Evolutionary conservation across 306 rosid species (phyloP).

Genomic region (Ceratonia siliqua): DNA sequence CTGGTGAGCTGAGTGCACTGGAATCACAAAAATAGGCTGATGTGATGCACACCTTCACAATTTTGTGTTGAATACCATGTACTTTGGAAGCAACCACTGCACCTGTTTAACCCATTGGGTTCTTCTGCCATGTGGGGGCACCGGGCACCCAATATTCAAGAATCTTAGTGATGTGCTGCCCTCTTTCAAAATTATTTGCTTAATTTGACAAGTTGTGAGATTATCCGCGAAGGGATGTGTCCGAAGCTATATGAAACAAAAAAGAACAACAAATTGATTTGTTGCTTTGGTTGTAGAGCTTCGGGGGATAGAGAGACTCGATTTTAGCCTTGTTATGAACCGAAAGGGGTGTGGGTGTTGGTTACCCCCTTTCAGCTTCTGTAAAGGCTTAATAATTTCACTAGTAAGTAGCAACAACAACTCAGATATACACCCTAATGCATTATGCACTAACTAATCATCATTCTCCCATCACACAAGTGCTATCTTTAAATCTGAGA

Average conservation of each 20-base stretch:
- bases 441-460: too few species aligned
- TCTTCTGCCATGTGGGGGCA: not conserved
- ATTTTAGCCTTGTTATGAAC: not conserved
- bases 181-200: not conserved
- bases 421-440: too few species aligned
- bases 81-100: not conserved
- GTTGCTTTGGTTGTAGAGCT: not conserved
- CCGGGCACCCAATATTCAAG: not conserved
- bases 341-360: not conserved
- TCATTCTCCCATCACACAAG: too few species aligned
- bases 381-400: not conserved
- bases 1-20: not conserved
- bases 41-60: not conserved
- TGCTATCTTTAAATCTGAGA: too few species aligned
- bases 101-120: not conserved
- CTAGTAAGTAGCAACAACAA: too few species aligned
- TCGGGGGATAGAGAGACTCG: not conserved
- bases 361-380: not conserved
- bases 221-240: not conserved
- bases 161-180: not conserved
- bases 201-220: too few species aligned
- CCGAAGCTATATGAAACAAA: not conserved
- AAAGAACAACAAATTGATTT: not conserved
- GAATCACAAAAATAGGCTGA: not conserved
- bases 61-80: not conserved